These are phyloP conservation scores for Calonectria hawksworthii DNA, from an alignment of 2,329 filamentous ascomycete species.

Conservation along the genomic window DNA sequence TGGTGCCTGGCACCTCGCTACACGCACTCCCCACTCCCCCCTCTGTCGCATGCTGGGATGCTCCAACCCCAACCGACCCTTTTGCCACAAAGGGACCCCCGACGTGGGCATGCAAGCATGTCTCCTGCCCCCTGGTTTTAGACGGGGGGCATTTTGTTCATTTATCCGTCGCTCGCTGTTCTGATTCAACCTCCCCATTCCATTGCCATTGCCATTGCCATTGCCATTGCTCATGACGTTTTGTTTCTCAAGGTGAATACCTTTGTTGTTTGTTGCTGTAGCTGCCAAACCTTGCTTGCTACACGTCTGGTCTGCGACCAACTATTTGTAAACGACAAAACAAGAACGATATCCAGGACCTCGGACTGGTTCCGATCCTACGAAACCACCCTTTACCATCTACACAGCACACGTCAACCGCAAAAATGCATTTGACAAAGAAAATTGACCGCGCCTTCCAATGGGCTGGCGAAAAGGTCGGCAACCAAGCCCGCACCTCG, in stretches of 20 bases:
- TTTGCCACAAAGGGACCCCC: slow-evolving; percentile 43
- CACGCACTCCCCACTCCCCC: slow-evolving; percentile 22
- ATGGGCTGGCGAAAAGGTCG: slow-evolving; percentile 98
- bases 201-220: slow-evolving; percentile 18
- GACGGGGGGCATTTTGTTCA: slow-evolving; percentile 37
- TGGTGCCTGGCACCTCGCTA: slow-evolving; percentile 12
- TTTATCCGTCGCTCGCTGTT: slow-evolving; percentile 43
- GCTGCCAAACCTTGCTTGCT: neutral
- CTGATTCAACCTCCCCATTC: slow-evolving; percentile 10
- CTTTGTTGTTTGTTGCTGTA: neutral
- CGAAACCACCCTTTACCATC: neutral
- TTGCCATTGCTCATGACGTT: slow-evolving; percentile 13
- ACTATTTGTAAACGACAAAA: slow-evolving; percentile 7
- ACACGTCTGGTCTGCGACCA: slow-evolving; percentile 13
- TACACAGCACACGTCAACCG: slow-evolving; percentile 21
- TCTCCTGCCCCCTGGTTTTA: slow-evolving; percentile 43
- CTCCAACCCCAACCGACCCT: slow-evolving; percentile 35
- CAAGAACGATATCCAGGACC: slow-evolving; percentile 27
- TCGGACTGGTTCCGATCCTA: slow-evolving; percentile 44
- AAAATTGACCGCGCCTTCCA: slow-evolving; percentile 97
- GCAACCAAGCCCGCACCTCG: slow-evolving; percentile 87
- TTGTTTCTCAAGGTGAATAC: slow-evolving; percentile 13
- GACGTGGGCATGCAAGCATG: slow-evolving; percentile 27
- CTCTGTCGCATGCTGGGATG: slow-evolving; percentile 27
- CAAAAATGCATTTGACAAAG: slow-evolving; percentile 74